These are phyloP conservation scores for Vigna radiata DNA, from an alignment of 306 rosid genomes.

Conservation along the genomic window DNA sequence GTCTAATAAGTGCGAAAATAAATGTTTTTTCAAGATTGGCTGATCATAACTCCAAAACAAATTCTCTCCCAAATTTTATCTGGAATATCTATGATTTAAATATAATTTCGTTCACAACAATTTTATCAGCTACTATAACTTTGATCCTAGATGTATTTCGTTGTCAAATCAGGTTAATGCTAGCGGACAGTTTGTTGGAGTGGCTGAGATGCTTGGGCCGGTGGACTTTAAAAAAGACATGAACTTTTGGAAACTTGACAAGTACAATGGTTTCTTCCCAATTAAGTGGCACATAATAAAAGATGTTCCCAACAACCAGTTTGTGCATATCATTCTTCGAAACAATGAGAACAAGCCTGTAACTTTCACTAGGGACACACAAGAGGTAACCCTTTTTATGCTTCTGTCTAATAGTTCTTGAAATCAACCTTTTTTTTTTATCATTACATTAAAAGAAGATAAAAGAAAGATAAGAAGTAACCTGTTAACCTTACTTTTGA, in stretches of 20 bases:
- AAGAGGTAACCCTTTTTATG: conserved; percentile 63
- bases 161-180: conserved; percentile 69
- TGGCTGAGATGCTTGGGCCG: conserved; percentile 82
- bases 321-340: conserved; percentile 73
- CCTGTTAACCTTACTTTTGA: no score
- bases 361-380: conserved; percentile 84
- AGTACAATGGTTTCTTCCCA: conserved; percentile 87
- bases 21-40: conserved; percentile 28
- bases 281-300: conserved; percentile 80
- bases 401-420: neutral
- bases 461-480: no score
- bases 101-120: conserved; percentile 21
- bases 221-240: conserved; percentile 81
- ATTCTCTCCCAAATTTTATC: conserved; percentile 7
- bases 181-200: conserved; percentile 86
- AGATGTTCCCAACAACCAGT: conserved; percentile 73
- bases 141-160: conserved; percentile 23
- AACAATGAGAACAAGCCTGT: conserved; percentile 73
- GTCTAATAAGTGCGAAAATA: neutral
- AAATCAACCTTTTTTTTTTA: no score
- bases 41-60: conserved; percentile 4
- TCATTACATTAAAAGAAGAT: no score
- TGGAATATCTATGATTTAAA: conserved; percentile 4
- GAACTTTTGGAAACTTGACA: conserved; percentile 82
- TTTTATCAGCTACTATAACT: conserved; percentile 17